Percentiles rank a stretch among this genome's conserved stretches.
phyloP scores from a whole-genome alignment of 768 basidiomycete genomes.

The Xerocomellus amylosporus region DNA sequence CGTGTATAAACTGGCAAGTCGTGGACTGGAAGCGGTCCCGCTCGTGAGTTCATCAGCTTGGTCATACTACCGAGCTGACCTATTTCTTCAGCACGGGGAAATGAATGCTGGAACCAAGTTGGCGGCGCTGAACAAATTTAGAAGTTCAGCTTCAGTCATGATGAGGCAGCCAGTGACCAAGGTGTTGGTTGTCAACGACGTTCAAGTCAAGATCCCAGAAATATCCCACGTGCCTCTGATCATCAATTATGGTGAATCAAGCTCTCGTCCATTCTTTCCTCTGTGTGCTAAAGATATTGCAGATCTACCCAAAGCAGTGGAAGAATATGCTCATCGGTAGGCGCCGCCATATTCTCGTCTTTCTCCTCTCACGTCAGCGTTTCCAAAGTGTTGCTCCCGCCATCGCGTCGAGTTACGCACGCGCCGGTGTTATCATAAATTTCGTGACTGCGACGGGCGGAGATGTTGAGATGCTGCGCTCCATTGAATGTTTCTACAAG shows the following conservation, averaged over 20 bases:
- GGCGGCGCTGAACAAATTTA: constrained; percentile 83
- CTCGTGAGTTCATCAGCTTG: constrained; percentile 55
- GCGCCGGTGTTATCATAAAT: constrained; percentile 91
- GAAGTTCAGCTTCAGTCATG: constrained; percentile 50
- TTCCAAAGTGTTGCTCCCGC: constrained; percentile 73
- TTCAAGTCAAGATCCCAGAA: constrained; percentile 87
- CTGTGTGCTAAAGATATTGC: constrained; percentile 8
- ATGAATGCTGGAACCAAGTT: constrained; percentile 83
- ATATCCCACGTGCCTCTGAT: constrained; percentile 88
- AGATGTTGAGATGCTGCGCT: constrained; percentile 97
- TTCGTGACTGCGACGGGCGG: constrained; percentile 97
- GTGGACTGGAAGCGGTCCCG: constrained; percentile 84
- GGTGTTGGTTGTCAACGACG: constrained; percentile 90
- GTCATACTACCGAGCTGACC: constrained; percentile 9
- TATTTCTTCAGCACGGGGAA: constrained; percentile 70
- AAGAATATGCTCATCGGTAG: constrained; percentile 95
- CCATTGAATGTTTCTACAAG: constrained; percentile 99
- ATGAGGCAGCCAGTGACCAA: constrained; percentile 67
- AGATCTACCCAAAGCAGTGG: constrained; percentile 93
- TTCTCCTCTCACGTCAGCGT: constrained; percentile 7
- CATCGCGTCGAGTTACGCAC: constrained; percentile 76
- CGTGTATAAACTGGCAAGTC: constrained; percentile 82
- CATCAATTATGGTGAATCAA: constrained; percentile 81
- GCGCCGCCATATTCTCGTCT: constrained; percentile 7
- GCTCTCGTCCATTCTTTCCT: not conserved